Evolutionary conservation across 176 grass and related monocot genomes (phyloP).

Genomic region (Musa schizocarpa): DNA sequence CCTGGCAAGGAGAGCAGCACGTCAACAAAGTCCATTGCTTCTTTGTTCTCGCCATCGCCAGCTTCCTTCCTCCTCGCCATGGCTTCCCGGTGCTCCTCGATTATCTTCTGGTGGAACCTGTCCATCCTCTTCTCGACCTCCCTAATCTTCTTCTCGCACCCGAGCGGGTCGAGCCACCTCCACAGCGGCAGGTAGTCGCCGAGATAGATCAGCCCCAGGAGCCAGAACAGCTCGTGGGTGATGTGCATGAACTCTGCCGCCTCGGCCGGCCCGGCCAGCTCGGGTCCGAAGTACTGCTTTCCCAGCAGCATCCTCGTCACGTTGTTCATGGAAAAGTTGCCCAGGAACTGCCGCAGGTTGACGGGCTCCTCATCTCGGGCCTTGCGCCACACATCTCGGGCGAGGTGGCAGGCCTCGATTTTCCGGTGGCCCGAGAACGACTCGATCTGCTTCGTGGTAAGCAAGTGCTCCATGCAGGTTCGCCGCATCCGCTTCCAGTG

Average conservation of each 20-base stretch:
- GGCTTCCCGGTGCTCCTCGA: constrained; percentile 62
- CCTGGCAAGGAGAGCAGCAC: constrained; percentile 71
- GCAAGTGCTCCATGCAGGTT: constrained; percentile 82
- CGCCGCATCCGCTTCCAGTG: constrained; percentile 84
- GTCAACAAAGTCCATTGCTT: constrained; percentile 74
- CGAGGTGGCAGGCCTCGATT: constrained; percentile 53
- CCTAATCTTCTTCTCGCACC: constrained; percentile 80
- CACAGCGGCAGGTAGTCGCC: constrained; percentile 84
- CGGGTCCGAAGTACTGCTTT: constrained; percentile 78
- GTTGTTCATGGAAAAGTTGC: constrained; percentile 87
- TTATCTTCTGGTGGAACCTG: constrained; percentile 87
- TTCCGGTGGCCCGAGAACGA: constrained; percentile 61
- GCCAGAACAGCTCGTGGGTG: constrained; percentile 72
- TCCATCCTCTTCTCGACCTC: constrained; percentile 81
- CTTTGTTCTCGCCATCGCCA: constrained; percentile 11
- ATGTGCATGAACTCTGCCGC: constrained; percentile 87
- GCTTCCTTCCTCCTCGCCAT: constrained; percentile 45
- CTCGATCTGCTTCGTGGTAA: constrained; percentile 62
- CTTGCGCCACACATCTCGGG: constrained; percentile 50
- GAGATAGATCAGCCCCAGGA: constrained; percentile 76
- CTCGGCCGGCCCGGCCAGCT: constrained; percentile 54
- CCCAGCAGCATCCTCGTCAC: constrained; percentile 90
- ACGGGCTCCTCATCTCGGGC: constrained; percentile 33
- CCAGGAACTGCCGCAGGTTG: constrained; percentile 70
- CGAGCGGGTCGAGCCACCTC: constrained; percentile 69